A percentile compares a stretch with the other conserved stretches of the same genome.
Conservation (phyloP, 257 asterid genomes). For the Ballota nigra region DNA sequence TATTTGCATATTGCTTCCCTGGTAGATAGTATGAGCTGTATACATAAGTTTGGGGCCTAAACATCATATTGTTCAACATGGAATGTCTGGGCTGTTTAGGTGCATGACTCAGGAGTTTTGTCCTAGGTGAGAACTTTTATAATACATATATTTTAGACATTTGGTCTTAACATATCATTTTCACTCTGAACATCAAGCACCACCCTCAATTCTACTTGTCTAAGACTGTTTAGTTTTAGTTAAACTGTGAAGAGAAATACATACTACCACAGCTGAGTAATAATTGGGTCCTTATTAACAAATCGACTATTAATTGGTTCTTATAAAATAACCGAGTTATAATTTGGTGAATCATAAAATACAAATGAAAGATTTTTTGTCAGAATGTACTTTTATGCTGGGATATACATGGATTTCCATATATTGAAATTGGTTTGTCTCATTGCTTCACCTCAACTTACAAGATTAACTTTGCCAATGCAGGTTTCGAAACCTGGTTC, state of each 20-base stretch:
- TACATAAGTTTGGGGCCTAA: not conserved
- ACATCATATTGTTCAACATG: not conserved
- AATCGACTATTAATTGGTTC: not conserved
- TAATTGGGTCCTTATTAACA: not conserved
- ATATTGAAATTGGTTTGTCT: conserved; percentile 1
- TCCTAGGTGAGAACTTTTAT: not conserved
- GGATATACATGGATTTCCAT: conserved; percentile 5
- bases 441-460: conserved; percentile 6
- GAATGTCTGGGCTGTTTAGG: not conserved
- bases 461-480: conserved; percentile 22
- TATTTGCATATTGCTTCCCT: not conserved
- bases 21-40: not conserved
- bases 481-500: conserved; percentile 96
- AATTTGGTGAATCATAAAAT: not conserved
- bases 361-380: conserved; percentile 2
- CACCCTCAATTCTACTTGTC: not conserved
- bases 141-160: not conserved
- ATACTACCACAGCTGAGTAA: not conserved
- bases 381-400: not conserved
- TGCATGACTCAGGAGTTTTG: not conserved
- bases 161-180: not conserved
- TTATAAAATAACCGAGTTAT: not conserved
- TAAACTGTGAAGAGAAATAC: not conserved
- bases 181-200: conserved; percentile 1
- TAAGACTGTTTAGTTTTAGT: not conserved